Evolutionary conservation across 768 basidiomycete species (phyloP), one percentile per base, ranked within the genome.

Genomic region (Macrocybe gigantea): DNA sequence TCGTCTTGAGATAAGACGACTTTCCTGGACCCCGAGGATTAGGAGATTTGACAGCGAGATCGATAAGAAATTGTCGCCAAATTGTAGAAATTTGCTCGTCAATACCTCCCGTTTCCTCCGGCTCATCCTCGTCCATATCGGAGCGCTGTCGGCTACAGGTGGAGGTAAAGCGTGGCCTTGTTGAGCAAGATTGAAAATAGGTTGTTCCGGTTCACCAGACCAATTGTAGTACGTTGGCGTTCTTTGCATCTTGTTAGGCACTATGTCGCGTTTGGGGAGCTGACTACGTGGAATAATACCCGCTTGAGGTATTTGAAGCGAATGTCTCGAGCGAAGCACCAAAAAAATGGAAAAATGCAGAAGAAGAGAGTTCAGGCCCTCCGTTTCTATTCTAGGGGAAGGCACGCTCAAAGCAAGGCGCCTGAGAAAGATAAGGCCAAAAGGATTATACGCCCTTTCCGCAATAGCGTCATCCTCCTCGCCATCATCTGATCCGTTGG

Each of bases 1-100:
- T 55, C 48, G 0, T 15, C 48, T 10, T 43, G 40, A 43, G 48
- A 36, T 62, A 61, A 1, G 60, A 57, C 1, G 51, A 14, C 10
- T 49, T 41, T 0, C 10, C 13, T 0, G 31, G 34, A 8, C 46
- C 36, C 30, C 49, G 38, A 2, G 40, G 41, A 44, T 61, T 61
- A 1, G 61, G 53, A 2, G 55, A 47, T 39, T 54, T 61, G 4
- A 12, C 15, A 7, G 54, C 51, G 5, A 64, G n/a, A 34, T 64
- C 63, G 2, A 47, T 10, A 29, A 64, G 45, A 41, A 59, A 61
- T 14, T 62, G 61, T 5, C 38, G 45, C 61, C 60, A 62, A n/a
- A 64, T 10, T 0, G 8, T 6, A 0, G 55, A 53, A 29, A 62
- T 29, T 7, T 6, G 15, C 5, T 7, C 13, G 33, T 62, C 58